phyloP scores from a whole-genome alignment of 2,329 filamentous ascomycete species.

The Xylogone sp. region DNA sequence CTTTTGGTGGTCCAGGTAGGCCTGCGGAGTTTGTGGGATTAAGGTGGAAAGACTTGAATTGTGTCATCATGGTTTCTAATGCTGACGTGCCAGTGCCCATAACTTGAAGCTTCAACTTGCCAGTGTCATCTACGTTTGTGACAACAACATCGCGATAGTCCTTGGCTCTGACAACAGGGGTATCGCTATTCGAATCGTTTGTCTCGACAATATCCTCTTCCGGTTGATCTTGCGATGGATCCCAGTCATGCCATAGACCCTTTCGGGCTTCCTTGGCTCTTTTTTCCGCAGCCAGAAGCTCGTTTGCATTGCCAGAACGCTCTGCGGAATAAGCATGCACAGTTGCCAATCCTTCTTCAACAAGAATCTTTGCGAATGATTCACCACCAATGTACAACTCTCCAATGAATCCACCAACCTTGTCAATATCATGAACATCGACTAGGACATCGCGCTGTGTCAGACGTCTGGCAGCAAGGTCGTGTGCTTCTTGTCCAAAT shows the following conservation, averaged over 20 bases:
- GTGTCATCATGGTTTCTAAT: slow-evolving; percentile 81
- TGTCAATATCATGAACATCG: slow-evolving; percentile 91
- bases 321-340: slow-evolving; percentile 96
- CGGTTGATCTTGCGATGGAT: slow-evolving; percentile 77
- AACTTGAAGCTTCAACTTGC: slow-evolving; percentile 85
- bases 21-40: slow-evolving; percentile 75
- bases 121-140: slow-evolving; percentile 81
- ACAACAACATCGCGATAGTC: slow-evolving; percentile 95
- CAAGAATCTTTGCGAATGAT: slow-evolving; percentile 87
- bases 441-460: slow-evolving; percentile 96
- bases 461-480: slow-evolving; percentile 82
- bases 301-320: slow-evolving; percentile 83
- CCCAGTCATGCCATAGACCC: slow-evolving; percentile 91
- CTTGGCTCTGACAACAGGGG: slow-evolving; percentile 58
- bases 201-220: slow-evolving; percentile 47
- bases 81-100: slow-evolving; percentile 82
- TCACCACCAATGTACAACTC: slow-evolving; percentile 91
- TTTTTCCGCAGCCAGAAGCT: slow-evolving; percentile 84
- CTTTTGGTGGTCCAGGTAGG: slow-evolving; percentile 75
- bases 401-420: slow-evolving; percentile 95
- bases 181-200: slow-evolving; percentile 49
- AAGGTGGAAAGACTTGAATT: slow-evolving; percentile 88
- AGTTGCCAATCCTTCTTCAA: slow-evolving; percentile 89
- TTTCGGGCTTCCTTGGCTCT: slow-evolving; percentile 85
- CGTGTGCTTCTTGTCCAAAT: slow-evolving; percentile 90